Conservation (phyloP, 768 basidiomycete genomes). For the Cyclocybe cylindracea region DNA sequence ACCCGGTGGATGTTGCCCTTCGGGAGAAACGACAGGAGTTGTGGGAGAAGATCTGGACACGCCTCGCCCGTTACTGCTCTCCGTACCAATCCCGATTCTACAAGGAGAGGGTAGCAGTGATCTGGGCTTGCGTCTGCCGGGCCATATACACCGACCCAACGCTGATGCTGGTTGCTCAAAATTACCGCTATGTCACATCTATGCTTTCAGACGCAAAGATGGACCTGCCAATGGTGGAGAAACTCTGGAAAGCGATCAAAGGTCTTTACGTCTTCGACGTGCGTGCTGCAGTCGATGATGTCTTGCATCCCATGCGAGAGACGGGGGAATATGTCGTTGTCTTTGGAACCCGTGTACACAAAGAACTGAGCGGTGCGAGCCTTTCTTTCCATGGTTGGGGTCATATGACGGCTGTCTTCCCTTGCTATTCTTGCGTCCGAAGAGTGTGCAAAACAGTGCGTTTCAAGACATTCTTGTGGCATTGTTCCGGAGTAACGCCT, state of each 20-base stretch:
- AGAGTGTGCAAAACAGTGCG: constrained; percentile 14
- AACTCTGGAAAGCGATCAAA: constrained; percentile 30
- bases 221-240: constrained; percentile 31
- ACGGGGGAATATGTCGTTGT: constrained; percentile 16
- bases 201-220: constrained; percentile 27
- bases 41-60: constrained; percentile 31
- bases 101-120: constrained; percentile 32
- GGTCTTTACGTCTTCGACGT: constrained; percentile 28
- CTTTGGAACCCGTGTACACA: constrained; percentile 14
- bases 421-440: constrained; percentile 18
- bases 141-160: constrained; percentile 35
- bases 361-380: constrained; percentile 6
- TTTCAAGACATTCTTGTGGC: background rate
- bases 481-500: background rate
- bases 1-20: constrained; percentile 34
- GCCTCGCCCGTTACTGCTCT: constrained; percentile 33
- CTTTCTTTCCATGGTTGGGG: constrained; percentile 20
- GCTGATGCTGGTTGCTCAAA: constrained; percentile 37
- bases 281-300: constrained; percentile 19
- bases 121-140: constrained; percentile 36
- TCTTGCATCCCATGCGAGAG: constrained; percentile 10
- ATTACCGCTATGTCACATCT: constrained; percentile 26
- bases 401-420: constrained; percentile 18
- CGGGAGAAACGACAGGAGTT: constrained; percentile 31
- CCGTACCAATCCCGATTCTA: constrained; percentile 29